Evolutionary conservation across 2,329 filamentous ascomycete genomes (phyloP), one percentile per base, ranked within the genome.

Genomic region (Colletotrichum gigasporum): DNA sequence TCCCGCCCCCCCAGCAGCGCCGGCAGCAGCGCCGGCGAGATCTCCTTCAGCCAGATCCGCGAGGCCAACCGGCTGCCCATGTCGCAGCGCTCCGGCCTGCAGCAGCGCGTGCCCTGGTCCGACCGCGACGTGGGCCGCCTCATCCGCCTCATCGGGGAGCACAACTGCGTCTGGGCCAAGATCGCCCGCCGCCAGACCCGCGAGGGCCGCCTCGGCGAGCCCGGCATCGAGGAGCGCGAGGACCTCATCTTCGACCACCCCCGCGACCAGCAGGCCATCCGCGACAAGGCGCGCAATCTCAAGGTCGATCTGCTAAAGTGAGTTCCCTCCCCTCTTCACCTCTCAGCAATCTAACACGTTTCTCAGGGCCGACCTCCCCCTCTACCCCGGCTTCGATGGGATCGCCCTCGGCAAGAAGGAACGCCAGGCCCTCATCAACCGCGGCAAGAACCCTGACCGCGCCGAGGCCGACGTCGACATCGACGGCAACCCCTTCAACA

Each of bases 211-310:
- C 10, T 16, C n/a, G 41, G 28, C 24, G 22, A 26, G 5, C 60
- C 53, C 20, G 45, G 59, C 16, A 35, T 42, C 3, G 61, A 55
- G 48, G 44, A 41, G 11, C 71, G 71, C 61, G 69, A 65, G 24
- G 39, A 69, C 5, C 73, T 77, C 26, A 69, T 69, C 2, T 86
- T 86, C 56, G 75, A 83, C 42, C 67, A 73, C 14, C 71, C 71
- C 2, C 83, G 85, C 51, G 80, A 82, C 68, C 85, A 87, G 74
- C 85, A 87, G 71, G 82, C 83, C 4, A 79, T 85, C 60, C 84
- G 85, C 6, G 85, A 88, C 77, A 85, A 84, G 73, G 85, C 85
- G n/a, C 82, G 85, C 51, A 82, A 85, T 59, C 67, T 86, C 57
- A 88, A 88, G 75, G 82, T 85, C 34, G 80, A 83, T 30, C 78